Evolutionary conservation across 257 asterid species (phyloP).

Genomic region (Scutellaria galericulata): DNA sequence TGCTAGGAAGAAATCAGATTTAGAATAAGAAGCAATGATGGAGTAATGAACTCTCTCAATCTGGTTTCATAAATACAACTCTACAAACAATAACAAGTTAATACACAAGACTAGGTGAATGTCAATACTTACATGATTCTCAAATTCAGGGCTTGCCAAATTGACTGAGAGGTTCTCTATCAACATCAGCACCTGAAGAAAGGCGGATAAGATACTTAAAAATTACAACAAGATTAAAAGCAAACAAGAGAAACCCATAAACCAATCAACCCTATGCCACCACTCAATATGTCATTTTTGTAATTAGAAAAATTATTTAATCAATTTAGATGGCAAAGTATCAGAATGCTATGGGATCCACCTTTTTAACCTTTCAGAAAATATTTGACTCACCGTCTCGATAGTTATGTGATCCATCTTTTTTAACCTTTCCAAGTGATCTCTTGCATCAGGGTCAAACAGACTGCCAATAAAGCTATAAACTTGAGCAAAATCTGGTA

Average conservation of each 20-base stretch:
- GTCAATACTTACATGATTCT: conserved; percentile 63
- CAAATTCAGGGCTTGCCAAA: conserved; percentile 70
- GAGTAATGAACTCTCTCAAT: no score
- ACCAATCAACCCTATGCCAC: background rate
- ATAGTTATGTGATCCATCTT: conserved; percentile 68
- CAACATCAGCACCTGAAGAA: conserved; percentile 63
- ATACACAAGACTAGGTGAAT: conserved; percentile 29
- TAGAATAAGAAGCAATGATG: no score
- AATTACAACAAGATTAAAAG: background rate
- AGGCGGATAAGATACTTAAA: conserved; percentile 15
- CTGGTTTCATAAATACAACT: background rate
- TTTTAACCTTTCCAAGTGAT: conserved; percentile 58
- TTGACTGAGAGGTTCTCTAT: conserved; percentile 73
- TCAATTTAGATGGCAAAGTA: background rate
- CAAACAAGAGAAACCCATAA: conserved; percentile 10
- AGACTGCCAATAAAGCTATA: conserved; percentile 78
- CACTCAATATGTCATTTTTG: background rate
- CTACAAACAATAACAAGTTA: conserved; percentile 42
- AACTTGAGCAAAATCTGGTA: conserved; percentile 81
- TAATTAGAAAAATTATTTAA: no score
- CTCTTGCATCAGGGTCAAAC: conserved; percentile 46
- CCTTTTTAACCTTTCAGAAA: background rate
- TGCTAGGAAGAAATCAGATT: no score
- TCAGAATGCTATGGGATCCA: background rate
- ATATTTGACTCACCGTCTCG: conserved; percentile 63